These are phyloP conservation scores for Berberis vulgaris DNA, from an alignment of 164 flowering plant species.

Conservation along the genomic window DNA sequence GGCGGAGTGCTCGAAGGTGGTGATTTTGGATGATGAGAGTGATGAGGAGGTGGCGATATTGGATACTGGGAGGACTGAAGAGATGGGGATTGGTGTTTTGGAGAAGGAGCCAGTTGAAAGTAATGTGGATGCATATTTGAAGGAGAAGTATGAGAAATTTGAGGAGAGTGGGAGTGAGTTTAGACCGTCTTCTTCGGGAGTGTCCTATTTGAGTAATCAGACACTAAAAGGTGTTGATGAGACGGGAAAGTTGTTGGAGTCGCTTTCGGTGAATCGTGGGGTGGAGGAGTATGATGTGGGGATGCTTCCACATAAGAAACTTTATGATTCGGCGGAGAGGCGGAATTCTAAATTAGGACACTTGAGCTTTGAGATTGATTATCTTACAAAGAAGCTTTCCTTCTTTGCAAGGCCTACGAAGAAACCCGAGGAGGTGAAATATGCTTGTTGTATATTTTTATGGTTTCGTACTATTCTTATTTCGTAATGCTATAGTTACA, in stretches of 20 bases:
- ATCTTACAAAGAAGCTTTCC: constrained; percentile 17
- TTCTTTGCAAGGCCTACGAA: constrained; percentile 22
- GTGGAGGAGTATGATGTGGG: constrained; percentile 8
- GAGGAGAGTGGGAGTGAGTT: constrained; percentile 4
- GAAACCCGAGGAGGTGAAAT: constrained; percentile 33
- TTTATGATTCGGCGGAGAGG: constrained; percentile 30
- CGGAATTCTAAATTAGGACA: constrained; percentile 26
- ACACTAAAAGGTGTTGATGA: constrained; percentile 21
- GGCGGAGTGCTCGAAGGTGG: constrained; percentile 32
- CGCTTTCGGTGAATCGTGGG: constrained; percentile 13
- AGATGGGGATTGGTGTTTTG: constrained; percentile 15
- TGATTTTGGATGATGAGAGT: constrained; percentile 29
- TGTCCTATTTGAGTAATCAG: constrained; percentile 22
- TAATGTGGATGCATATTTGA: constrained; percentile 12
- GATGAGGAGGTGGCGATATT: constrained; percentile 30
- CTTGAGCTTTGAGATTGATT: constrained; percentile 30
- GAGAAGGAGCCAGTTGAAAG: constrained; percentile 14
- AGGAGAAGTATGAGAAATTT: constrained; percentile 19
- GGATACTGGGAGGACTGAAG: constrained; percentile 21
- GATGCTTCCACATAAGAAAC: constrained; percentile 27
- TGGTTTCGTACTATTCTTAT: neutral
- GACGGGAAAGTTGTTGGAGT: constrained; percentile 27
- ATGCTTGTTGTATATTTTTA: neutral
- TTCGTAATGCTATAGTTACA: neutral
- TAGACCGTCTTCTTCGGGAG: constrained; percentile 26